Base-by-base conservation (phyloP, 2,329 filamentous ascomycete genomes). In the Podosphaera xanthii region DNA sequence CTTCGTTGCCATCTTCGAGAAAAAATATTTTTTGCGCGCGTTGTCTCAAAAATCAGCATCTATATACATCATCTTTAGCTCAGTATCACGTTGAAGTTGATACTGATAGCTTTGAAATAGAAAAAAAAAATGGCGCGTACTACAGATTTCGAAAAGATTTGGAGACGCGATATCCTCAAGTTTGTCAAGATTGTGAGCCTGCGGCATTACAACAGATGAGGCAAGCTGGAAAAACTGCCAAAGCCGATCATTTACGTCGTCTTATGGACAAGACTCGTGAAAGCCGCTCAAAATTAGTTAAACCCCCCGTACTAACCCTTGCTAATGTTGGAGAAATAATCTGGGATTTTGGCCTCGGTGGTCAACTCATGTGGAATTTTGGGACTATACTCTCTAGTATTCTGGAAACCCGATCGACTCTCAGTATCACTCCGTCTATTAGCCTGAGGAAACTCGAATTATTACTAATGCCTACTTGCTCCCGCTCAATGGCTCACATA, bases 31-130 rank as follows among this genome's bases (percentile, higher is more conserved):
- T 81, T 67, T 98, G 92, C 76, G 72, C 78, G 55, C 84, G 78
- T 59, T 98, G 92, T 67, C 73, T 90, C 58, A 87, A 88, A 70
- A 97, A 98, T 70, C 92, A 98, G 69, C 82, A 86, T 59, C 75
- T 96, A 5, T 81, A 90, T 64, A 84, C 82, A 40, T 78, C 82
- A 50, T 81, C 82, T 0, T 75, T 97, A 46, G 84, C 87, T 2
- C 83, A 91, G 61, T 97, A 94, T 70, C 77, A 94, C 1, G 83
- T 52, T 30, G 57, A 58, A 38, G 9, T 58, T 34, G 46, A 58
- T 40, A 38, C 22, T 14, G 46, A 58, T 36, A 22, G 36, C 8
- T 9, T 38, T 30, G 40, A 59, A 36, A 31, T 84, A 60, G 80
- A 81, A 9, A 60, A 60, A 34, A 57, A 80, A 61, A 83, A 83